phyloP scores from a whole-genome alignment of 768 basidiomycete genomes.

The Tylopilus plumbeoviolaceoides region DNA sequence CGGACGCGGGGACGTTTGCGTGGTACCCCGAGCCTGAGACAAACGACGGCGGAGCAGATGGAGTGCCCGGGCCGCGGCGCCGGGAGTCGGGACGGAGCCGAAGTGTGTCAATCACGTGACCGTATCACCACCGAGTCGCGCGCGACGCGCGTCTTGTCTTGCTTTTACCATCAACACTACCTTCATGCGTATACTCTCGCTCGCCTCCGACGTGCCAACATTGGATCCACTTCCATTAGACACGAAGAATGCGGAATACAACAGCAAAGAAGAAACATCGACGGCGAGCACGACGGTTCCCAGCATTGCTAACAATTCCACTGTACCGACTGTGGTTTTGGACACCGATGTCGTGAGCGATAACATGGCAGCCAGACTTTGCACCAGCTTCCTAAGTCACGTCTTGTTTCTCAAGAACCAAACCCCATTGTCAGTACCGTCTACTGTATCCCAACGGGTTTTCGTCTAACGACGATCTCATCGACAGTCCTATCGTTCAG shows the following conservation, averaged over 20 bases:
- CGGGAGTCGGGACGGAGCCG: too few species aligned
- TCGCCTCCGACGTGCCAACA: neutral
- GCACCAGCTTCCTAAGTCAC: slow-evolving; percentile 60
- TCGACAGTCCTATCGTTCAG: slow-evolving; percentile 61
- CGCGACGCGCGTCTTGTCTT: neutral
- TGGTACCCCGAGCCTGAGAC: slow-evolving; percentile 36
- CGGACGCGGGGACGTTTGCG: slow-evolving; percentile 32
- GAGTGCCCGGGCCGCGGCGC: too few species aligned
- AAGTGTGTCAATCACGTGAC: too few species aligned
- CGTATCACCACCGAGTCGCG: neutral
- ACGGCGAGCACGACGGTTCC: neutral
- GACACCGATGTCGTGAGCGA: slow-evolving; percentile 52
- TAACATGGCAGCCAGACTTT: slow-evolving; percentile 59
- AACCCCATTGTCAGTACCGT: slow-evolving; percentile 62
- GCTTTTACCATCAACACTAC: neutral
- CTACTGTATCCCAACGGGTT: neutral
- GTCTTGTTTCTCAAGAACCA: slow-evolving; percentile 76
- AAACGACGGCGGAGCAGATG: too few species aligned
- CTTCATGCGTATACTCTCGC: slow-evolving; percentile 12
- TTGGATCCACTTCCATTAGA: neutral
- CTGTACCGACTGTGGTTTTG: slow-evolving; percentile 41
- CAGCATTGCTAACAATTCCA: slow-evolving; percentile 1
- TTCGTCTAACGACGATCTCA: neutral
- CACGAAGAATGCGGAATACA: neutral
- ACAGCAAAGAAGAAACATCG: neutral